These are phyloP conservation scores for Symbiotaphrina buchneri DNA, from an alignment of 495 filamentous ascomycete species.

Conservation along the genomic window DNA sequence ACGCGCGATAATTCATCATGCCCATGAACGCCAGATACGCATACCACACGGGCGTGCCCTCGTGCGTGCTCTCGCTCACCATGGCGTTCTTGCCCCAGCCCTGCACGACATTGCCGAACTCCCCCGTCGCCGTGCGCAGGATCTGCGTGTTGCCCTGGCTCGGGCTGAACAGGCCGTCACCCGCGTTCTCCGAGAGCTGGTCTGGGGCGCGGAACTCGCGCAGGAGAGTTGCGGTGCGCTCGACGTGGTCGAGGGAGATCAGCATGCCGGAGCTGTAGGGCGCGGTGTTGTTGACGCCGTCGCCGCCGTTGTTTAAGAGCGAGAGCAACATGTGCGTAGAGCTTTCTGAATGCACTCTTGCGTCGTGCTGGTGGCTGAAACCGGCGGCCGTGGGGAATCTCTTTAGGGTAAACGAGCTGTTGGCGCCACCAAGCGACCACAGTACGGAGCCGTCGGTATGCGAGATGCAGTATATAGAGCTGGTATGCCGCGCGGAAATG, in stretches of 20 bases:
- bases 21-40: conserved; percentile 5
- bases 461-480: conserved; percentile 15
- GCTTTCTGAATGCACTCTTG: conserved; percentile 14
- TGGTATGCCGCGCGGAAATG: conserved; percentile 20
- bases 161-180: no score
- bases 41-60: conserved; percentile 8
- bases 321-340: conserved; percentile 9
- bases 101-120: conserved; percentile 21
- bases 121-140: no score
- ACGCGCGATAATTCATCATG: conserved; percentile 10
- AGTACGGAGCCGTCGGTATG: conserved; percentile 13
- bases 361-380: conserved; percentile 31
- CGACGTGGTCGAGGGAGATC: conserved; percentile 17
- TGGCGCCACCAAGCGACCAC: conserved; percentile 21
- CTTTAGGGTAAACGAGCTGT: conserved; percentile 22
- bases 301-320: conserved; percentile 15
- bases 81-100: conserved; percentile 24
- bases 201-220: conserved; percentile 14
- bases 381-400: no score
- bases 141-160: conserved; percentile 24
- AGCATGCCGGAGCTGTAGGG: conserved; percentile 18
- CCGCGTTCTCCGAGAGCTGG: no score
- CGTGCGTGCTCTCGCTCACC: conserved; percentile 20
- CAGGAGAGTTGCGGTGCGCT: conserved; percentile 16
- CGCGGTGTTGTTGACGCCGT: conserved; percentile 9